Evolutionary conservation across 106 monocot genomes (phyloP), one percentile per base, ranked within the genome.

Genomic region (Dendrobium huoshanense): DNA sequence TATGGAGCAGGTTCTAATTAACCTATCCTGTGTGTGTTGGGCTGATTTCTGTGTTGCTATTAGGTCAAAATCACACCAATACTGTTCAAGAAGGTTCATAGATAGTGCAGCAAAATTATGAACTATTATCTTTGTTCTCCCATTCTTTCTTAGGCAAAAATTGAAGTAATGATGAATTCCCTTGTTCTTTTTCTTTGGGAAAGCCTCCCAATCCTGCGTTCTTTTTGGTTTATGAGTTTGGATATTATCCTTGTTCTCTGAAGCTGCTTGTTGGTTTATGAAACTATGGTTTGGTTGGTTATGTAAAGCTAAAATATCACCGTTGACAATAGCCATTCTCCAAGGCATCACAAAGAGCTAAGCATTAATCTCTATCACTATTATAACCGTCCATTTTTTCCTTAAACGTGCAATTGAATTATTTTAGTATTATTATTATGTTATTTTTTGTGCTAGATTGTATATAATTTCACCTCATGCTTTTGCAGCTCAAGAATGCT

Each of bases 401-500:
- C 11, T 37, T 41, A 17, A 37, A 73, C 31, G 37, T 8, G 0
- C 9, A 22, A 31, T 31, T 4, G 41, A 18, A 42, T 18, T 43
- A 15, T 9, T 44, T 74, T 31, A 5, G 31, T 70, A 4, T 41
- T 74, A 16, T 41, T 74, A 4, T 74, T 13, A 15, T 72, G 9
- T 41, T 74, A 5, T 74, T 3, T 43, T 41, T 74, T 74, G 16
- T 43, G 17, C 16, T 42, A 42, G 73, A 41, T 74, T 13, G 73
- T 74, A 43, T 65, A 15, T 74, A 74, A 43, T 74, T 33, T 74
- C 5, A 74, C 42, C 19, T 41, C 33, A 7, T 74, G 20, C 1
- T 74, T 74, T 74, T 74, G 74, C 33, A 74, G 74, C 41, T 74
- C 74, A 74, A 43, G 43, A 74, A 41, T 74, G 43, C 43, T 74